A percentile compares a stretch with the other conserved stretches of the same genome.
Evolutionary conservation across 208 protist species (phyloP).

Genomic region (Trypanosoma avium): DNA sequence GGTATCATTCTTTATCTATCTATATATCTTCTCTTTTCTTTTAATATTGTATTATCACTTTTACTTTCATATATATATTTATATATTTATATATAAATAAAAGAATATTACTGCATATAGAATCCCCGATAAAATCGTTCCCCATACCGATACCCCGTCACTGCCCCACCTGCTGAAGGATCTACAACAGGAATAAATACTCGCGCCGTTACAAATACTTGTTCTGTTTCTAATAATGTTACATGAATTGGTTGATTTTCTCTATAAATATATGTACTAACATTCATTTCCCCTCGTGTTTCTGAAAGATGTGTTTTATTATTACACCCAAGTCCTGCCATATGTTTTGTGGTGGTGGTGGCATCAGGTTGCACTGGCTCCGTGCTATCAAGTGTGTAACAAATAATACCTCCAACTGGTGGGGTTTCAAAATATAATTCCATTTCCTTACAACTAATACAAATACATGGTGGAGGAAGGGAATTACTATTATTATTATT

Average conservation of each 20-base stretch:
- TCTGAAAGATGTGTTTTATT: neutral
- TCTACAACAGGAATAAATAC: conserved; percentile 70
- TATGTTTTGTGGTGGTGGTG: conserved; percentile 40
- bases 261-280: conserved; percentile 62
- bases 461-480: conserved; percentile 76
- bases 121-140: conserved; percentile 72
- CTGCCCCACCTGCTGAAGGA: conserved; percentile 32
- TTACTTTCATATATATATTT: neutral
- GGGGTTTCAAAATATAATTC: conserved; percentile 76
- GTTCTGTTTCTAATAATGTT: conserved; percentile 54
- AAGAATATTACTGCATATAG: conserved; percentile 22
- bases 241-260: conserved; percentile 54
- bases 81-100: conserved; percentile 6
- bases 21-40: too few relatives aligned
- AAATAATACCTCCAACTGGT: conserved; percentile 57
- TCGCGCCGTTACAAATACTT: conserved; percentile 70
- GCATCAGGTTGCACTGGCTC: conserved; percentile 65
- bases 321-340: conserved; percentile 17
- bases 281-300: conserved; percentile 4
- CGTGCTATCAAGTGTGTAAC: conserved; percentile 76
- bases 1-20: too few relatives aligned
- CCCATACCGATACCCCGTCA: conserved; percentile 70
- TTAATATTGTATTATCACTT: too few relatives aligned
- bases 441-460: conserved; percentile 69
- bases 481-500: too few relatives aligned